Conservation (phyloP, 164 flowering plant species). For the Vitis rotundifolia region DNA sequence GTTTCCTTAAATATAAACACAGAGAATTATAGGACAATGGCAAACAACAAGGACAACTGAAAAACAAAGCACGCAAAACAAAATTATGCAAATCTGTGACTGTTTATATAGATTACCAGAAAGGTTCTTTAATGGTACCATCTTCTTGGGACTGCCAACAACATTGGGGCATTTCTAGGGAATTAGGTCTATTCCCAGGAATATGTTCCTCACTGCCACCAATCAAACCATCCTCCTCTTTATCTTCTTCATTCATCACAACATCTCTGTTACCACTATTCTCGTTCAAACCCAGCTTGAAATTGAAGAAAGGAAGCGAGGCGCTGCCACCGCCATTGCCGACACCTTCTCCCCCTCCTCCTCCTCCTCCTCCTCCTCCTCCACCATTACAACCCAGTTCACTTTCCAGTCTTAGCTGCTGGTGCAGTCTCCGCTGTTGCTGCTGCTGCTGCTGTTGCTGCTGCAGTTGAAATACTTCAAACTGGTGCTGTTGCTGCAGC, state of each 20-base stretch:
- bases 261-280: slow-evolving; percentile 9
- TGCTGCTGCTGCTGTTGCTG: slow-evolving; percentile 21
- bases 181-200: slow-evolving; percentile 9
- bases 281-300: slow-evolving; percentile 25
- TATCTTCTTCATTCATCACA: slow-evolving; percentile 10
- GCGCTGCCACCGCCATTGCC: background rate
- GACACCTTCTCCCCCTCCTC: background rate
- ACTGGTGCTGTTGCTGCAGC: slow-evolving; percentile 25
- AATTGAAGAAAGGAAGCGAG: slow-evolving; percentile 17
- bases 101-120: slow-evolving; percentile 24
- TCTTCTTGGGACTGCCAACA: slow-evolving; percentile 30
- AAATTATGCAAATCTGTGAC: background rate
- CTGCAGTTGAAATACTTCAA: slow-evolving; percentile 9
- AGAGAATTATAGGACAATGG: background rate
- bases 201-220: slow-evolving; percentile 1
- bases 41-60: no score
- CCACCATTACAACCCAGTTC: no score
- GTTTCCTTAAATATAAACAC: slow-evolving; percentile 25
- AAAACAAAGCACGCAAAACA: background rate
- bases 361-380: background rate
- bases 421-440: slow-evolving; percentile 9
- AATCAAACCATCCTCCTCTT: slow-evolving; percentile 5
- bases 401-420: slow-evolving; percentile 2
- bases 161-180: slow-evolving; percentile 12
- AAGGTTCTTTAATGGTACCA: slow-evolving; percentile 28